Percentiles rank a stretch among this genome's conserved stretches.
phyloP scores from a whole-genome alignment of 192 early-diverging fungal genomes.

The Linnemannia elongata region DNA sequence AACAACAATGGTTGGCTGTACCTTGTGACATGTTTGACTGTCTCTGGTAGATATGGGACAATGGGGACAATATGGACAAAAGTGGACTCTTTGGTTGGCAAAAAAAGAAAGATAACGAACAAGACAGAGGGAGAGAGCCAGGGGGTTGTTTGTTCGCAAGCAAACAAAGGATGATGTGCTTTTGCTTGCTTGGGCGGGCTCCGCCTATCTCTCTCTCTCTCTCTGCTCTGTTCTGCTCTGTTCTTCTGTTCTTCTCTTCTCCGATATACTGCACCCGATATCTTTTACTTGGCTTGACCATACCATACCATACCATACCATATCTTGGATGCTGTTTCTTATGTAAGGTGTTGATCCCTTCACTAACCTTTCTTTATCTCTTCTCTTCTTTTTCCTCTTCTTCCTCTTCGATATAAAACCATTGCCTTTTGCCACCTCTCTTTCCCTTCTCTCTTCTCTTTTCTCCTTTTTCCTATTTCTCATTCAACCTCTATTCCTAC shows the following conservation, averaged over 20 bases:
- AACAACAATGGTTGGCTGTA: background rate
- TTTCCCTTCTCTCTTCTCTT: background rate
- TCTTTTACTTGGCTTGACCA: background rate
- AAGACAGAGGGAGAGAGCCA: background rate
- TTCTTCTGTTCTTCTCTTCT: background rate
- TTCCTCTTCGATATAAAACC: background rate
- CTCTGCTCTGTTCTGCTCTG: background rate
- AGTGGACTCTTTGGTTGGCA: background rate
- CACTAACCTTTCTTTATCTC: background rate
- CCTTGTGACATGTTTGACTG: background rate
- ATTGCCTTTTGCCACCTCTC: background rate
- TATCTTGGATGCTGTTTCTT: background rate
- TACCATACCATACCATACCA: too few species aligned
- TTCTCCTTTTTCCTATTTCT: background rate
- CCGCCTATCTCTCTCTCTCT: constrained; percentile 4
- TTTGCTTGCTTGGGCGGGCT: background rate
- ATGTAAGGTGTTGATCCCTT: constrained; percentile 2
- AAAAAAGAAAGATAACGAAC: background rate
- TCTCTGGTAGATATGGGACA: too few species aligned
- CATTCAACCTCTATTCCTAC: background rate
- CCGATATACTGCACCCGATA: background rate
- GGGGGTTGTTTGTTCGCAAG: background rate
- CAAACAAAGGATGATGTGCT: background rate
- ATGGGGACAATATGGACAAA: background rate
- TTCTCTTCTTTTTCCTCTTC: background rate